Conservation (phyloP, 2,329 filamentous ascomycete species). For the Calonectria leucothoes region DNA sequence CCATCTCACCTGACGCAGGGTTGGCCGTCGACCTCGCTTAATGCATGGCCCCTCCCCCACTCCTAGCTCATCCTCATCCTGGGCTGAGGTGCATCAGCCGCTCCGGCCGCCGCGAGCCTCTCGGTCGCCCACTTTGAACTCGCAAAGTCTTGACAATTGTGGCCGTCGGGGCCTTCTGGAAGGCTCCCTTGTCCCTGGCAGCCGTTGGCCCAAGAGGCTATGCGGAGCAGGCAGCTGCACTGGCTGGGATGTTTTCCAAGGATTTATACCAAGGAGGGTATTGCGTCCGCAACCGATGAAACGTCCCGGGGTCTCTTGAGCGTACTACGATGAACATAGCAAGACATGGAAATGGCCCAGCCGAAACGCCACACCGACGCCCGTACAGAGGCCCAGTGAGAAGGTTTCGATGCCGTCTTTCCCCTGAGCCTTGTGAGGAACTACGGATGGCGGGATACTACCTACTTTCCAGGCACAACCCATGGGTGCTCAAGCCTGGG, state of each 20-base stretch:
- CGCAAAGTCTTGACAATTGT: neutral
- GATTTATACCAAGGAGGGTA: constrained; percentile 1
- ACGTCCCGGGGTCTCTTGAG: constrained; percentile 4
- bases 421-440: neutral
- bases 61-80: neutral
- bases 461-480: neutral
- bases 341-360: neutral
- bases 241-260: constrained; percentile 2
- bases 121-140: neutral
- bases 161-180: neutral
- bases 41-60: neutral
- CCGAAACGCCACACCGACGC: neutral
- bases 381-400: neutral
- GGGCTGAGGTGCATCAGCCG: neutral
- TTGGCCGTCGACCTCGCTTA: neutral
- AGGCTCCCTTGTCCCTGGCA: neutral
- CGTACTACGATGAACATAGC: no score
- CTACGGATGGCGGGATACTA: neutral
- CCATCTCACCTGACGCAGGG: constrained; percentile 4
- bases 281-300: constrained; percentile 15
- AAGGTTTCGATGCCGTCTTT: neutral
- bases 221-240: neutral
- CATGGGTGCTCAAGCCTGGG: neutral
- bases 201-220: neutral
- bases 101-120: neutral